A percentile compares a stretch with the other conserved stretches of the same genome.
Evolutionary conservation across 2,329 filamentous ascomycete genomes (phyloP).

Genomic region (Ilyonectria robusta): DNA sequence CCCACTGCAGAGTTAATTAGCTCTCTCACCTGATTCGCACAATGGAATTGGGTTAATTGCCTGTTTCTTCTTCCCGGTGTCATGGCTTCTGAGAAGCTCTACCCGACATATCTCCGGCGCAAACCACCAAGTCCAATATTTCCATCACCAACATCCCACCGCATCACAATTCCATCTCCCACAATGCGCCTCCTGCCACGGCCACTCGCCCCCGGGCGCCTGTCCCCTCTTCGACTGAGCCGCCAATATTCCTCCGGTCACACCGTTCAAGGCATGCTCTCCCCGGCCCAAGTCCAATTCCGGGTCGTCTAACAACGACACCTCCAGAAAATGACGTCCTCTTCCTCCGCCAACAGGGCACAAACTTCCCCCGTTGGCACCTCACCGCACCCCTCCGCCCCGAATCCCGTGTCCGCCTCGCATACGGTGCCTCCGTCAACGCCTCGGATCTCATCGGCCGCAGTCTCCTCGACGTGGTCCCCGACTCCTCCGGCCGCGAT

Average conservation of each 20-base stretch:
- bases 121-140: conserved; percentile 36
- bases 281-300: not conserved
- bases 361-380: conserved; percentile 55
- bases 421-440: conserved; percentile 62
- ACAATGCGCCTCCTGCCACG: conserved; percentile 37
- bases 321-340: conserved; percentile 57
- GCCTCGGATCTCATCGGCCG: conserved; percentile 76
- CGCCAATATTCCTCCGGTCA: conserved; percentile 47
- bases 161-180: conserved; percentile 9
- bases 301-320: conserved; percentile 32
- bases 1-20: too few species aligned
- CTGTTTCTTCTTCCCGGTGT: not conserved
- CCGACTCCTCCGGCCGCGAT: conserved; percentile 63
- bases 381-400: conserved; percentile 54
- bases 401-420: conserved; percentile 51
- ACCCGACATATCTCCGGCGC: conserved; percentile 45
- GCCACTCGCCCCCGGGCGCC: conserved; percentile 18
- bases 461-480: conserved; percentile 70
- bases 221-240: not conserved
- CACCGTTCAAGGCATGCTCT: conserved; percentile 45
- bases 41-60: not conserved
- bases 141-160: conserved; percentile 32
- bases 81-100: not conserved
- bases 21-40: not conserved
- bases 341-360: conserved; percentile 57